Conservation (phyloP, 2,329 filamentous ascomycete species). For the Aspergillus glaucus region DNA sequence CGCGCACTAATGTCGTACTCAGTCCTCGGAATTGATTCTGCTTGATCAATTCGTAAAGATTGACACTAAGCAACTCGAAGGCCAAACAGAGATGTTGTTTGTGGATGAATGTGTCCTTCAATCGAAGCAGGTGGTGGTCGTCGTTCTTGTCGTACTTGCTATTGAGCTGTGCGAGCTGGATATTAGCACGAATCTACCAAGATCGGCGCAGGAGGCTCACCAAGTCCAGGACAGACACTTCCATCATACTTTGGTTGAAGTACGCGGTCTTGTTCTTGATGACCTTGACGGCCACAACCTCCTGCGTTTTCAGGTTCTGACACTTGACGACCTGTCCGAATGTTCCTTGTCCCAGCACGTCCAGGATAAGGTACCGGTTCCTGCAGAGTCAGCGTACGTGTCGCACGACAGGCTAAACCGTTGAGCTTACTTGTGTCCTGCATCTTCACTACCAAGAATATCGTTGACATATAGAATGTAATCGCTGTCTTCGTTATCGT, state of each 20-base stretch:
- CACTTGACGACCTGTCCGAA: conserved; percentile 99
- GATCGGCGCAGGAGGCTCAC: conserved; percentile 45
- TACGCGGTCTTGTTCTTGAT: conserved; percentile 99
- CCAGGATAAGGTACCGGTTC: conserved; percentile 93
- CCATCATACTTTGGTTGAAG: conserved; percentile 99
- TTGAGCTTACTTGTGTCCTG: conserved; percentile 77
- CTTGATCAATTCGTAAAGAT: conserved; percentile 97
- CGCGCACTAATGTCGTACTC: conserved; percentile 91
- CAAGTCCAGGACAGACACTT: conserved; percentile 93
- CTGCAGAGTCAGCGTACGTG: conserved; percentile 36
- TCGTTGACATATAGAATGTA: conserved; percentile 99
- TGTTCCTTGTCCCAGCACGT: conserved; percentile 93
- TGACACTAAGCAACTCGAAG: conserved; percentile 93
- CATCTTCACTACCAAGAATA: conserved; percentile 94
- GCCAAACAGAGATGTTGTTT: conserved; percentile 93
- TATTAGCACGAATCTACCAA: conserved; percentile 14
- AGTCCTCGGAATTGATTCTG: conserved; percentile 98
- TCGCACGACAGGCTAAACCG: not conserved
- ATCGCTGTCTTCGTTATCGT: conserved; percentile 97
- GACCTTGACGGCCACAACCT: conserved; percentile 97
- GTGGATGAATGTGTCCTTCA: conserved; percentile 98
- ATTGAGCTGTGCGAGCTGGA: conserved; percentile 61
- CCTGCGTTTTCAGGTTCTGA: conserved; percentile 95
- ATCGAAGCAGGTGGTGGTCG: conserved; percentile 85
- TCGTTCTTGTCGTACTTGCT: conserved; percentile 99